phyloP scores from a whole-genome alignment of 495 filamentous ascomycete genomes.

The Eremomyces bilateralis region DNA sequence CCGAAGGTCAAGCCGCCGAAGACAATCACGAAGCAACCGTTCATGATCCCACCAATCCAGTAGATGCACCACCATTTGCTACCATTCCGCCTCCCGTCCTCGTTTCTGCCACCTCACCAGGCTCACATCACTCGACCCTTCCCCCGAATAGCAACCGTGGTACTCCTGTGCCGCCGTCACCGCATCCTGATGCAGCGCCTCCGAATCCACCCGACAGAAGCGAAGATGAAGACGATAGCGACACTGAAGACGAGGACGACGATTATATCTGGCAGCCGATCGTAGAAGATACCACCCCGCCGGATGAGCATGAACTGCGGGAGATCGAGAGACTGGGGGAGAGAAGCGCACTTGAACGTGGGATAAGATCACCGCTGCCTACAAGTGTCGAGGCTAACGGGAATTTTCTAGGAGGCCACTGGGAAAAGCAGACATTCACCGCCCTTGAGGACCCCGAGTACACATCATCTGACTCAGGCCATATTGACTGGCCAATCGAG shows the following conservation, averaged over 20 bases:
- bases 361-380: too few species aligned
- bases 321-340: constrained; percentile 30
- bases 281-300: constrained; percentile 30
- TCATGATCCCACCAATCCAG: too few species aligned
- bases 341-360: constrained; percentile 34
- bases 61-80: not conserved
- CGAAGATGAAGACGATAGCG: constrained; percentile 7
- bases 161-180: too few species aligned
- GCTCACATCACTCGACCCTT: not conserved
- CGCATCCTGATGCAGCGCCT: not conserved
- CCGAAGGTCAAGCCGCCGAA: constrained; percentile 7
- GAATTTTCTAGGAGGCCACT: constrained; percentile 27
- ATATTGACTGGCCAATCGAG: constrained; percentile 37
- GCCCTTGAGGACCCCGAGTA: constrained; percentile 39
- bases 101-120: not conserved
- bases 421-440: constrained; percentile 35
- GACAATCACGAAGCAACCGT: constrained; percentile 3
- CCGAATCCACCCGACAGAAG: not conserved
- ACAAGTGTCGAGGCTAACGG: not conserved
- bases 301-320: constrained; percentile 37
- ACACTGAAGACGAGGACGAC: constrained; percentile 13
- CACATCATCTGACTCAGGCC: constrained; percentile 26
- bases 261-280: constrained; percentile 16
- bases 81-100: not conserved
- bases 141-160: too few species aligned